Percentiles rank a stretch among this genome's conserved stretches.
phyloP scores from a whole-genome alignment of 495 filamentous ascomycete species.

The Rostrohypoxylon terebratum region DNA sequence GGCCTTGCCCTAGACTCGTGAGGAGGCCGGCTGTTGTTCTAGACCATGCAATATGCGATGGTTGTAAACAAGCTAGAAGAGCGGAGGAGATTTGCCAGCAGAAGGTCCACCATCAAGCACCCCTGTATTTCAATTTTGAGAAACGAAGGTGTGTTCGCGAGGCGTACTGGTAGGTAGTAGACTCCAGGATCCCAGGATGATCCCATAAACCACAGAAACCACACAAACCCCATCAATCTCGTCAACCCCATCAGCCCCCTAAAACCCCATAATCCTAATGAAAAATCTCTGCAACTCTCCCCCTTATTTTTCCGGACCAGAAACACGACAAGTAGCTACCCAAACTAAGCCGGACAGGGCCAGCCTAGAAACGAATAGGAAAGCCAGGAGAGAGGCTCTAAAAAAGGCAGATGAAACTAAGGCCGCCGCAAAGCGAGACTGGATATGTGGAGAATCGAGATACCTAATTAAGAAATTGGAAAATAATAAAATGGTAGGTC shows the following conservation, averaged over 20 bases:
- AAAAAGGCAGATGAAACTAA: not conserved
- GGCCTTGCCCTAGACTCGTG: not conserved
- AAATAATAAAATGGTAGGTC: not conserved
- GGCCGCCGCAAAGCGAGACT: not conserved
- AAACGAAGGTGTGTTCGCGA: constrained; percentile 10
- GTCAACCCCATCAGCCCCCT: not conserved
- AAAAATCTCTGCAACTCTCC: not conserved
- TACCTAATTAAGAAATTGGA: not conserved
- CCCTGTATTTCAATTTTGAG: constrained; percentile 21
- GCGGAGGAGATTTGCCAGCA: constrained; percentile 40
- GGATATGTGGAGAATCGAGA: not conserved
- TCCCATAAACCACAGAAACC: too few species aligned
- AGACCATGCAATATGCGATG: constrained; percentile 16
- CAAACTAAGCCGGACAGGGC: not conserved
- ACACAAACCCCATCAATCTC: too few species aligned
- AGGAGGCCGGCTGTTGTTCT: not conserved
- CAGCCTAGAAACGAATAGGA: constrained; percentile 5
- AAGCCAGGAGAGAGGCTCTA: not conserved
- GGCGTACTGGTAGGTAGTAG: constrained; percentile 34
- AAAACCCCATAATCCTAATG: not conserved
- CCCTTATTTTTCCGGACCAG: not conserved
- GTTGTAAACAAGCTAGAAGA: constrained; percentile 13
- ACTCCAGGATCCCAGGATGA: not conserved
- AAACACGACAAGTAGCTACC: not conserved
- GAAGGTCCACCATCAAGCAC: constrained; percentile 21